Percentiles rank a stretch among this genome's conserved stretches.
phyloP scores from a whole-genome alignment of 202 grass and related monocot genomes.

The Tripidium arundinaceum region DNA sequence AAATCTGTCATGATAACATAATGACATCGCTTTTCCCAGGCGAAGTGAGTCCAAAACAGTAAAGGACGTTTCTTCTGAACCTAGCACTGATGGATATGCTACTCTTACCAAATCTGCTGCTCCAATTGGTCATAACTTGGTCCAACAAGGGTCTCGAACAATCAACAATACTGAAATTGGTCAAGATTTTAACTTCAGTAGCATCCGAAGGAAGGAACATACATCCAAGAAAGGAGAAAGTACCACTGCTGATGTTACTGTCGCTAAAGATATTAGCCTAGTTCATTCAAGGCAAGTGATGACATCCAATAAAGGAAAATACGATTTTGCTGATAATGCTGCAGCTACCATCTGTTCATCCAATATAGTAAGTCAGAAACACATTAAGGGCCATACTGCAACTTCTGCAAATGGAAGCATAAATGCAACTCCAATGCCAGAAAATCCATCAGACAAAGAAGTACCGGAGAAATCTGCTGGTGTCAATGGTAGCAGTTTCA shows the following conservation, averaged over 20 bases:
- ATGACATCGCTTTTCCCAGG: not conserved
- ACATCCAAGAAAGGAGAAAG: conserved; percentile 15
- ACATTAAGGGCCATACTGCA: not conserved
- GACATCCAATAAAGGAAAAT: not conserved
- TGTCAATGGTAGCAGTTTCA: conserved; percentile 5
- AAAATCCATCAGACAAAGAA: conserved; percentile 4
- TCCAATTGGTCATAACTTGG: conserved; percentile 18
- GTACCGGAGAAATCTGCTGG: not conserved
- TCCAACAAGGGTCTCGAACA: conserved; percentile 19
- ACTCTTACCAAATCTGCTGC: conserved; percentile 19
- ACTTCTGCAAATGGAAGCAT: not conserved
- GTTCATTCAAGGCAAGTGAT: conserved; percentile 16
- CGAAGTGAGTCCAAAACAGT: not conserved
- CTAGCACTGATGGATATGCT: conserved; percentile 10
- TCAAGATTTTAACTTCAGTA: not conserved
- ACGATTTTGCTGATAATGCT: not conserved
- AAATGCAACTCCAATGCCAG: conserved; percentile 3
- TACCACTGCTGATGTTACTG: not conserved
- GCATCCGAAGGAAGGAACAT: not conserved
- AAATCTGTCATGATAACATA: not conserved
- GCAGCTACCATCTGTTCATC: not conserved
- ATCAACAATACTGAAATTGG: conserved; percentile 18
- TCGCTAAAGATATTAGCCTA: not conserved
- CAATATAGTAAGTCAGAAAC: not conserved
- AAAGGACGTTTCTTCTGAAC: not conserved